These are phyloP conservation scores for Cucumis melo DNA, from an alignment of 306 rosid species.

Conservation along the genomic window DNA sequence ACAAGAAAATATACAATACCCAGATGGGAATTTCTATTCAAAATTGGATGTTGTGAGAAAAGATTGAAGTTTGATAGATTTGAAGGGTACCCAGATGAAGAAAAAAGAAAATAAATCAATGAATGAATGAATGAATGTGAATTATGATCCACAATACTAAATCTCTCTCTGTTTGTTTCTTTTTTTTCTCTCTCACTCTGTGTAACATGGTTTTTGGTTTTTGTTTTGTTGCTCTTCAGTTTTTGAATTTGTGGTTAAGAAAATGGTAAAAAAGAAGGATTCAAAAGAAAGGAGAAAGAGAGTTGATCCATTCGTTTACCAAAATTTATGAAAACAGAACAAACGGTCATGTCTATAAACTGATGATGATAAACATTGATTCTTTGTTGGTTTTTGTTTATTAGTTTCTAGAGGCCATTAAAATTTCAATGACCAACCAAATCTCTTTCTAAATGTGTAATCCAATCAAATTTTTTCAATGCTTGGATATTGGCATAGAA, in stretches of 20 bases:
- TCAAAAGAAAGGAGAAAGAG: conserved; percentile 11
- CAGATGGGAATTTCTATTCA: not conserved
- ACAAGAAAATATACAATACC: not conserved
- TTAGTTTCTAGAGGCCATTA: not conserved
- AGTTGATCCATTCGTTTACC: conserved; percentile 1
- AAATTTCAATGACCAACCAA: not conserved
- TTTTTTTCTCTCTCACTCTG: not conserved
- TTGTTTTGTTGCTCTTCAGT: not conserved
- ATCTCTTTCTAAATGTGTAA: not conserved
- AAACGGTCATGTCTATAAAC: conserved; percentile 6
- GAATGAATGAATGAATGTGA: not conserved
- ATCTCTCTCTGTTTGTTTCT: not conserved
- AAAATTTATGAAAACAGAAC: conserved; percentile 10
- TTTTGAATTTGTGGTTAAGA: conserved; percentile 7
- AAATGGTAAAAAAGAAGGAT: conserved; percentile 15
- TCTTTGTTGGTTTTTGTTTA: not conserved
- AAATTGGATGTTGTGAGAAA: not conserved
- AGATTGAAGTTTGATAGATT: not conserved
- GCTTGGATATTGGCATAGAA: conserved; percentile 16
- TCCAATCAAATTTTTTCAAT: not conserved
- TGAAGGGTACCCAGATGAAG: conserved; percentile 13
- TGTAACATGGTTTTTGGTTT: not conserved
- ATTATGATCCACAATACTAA: not conserved
- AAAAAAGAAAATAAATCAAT: not conserved
- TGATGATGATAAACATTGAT: not conserved